These are phyloP conservation scores for Globisporangium uncinulatum DNA, from an alignment of 352 stramenopile genomes.

Conservation along the genomic window DNA sequence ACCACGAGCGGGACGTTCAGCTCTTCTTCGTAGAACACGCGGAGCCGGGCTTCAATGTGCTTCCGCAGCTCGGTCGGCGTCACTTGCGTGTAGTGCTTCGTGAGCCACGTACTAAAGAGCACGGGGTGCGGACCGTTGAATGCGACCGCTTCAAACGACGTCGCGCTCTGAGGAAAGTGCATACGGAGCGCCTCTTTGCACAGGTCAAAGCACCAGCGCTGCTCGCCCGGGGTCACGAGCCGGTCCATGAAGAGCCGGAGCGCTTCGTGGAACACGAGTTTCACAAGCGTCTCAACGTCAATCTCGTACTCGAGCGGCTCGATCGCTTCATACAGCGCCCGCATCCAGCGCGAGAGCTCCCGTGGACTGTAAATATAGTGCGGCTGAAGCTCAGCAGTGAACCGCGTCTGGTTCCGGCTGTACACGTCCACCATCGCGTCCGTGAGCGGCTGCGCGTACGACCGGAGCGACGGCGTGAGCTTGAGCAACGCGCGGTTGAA, in stretches of 20 bases:
- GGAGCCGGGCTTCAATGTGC: slow-evolving; percentile 95
- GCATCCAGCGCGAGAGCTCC: slow-evolving; percentile 98
- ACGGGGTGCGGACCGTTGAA: slow-evolving; percentile 88
- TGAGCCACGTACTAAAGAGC: slow-evolving; percentile 98
- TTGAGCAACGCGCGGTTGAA: slow-evolving; percentile 99
- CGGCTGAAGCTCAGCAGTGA: slow-evolving; percentile 90
- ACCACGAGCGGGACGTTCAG: slow-evolving; percentile 99
- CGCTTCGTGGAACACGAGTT: slow-evolving; percentile 98
- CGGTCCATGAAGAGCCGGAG: slow-evolving; percentile 99
- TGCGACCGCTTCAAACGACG: slow-evolving; percentile 61
- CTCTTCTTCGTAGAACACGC: slow-evolving; percentile 99
- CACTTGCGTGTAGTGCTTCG: slow-evolving; percentile 95
- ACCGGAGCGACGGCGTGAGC: slow-evolving; percentile 96
- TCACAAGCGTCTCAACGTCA: slow-evolving; percentile 94
- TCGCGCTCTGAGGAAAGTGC: slow-evolving; percentile 80
- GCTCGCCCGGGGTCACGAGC: slow-evolving; percentile 95
- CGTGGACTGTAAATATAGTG: slow-evolving; percentile 99
- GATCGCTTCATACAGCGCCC: slow-evolving; percentile 98
- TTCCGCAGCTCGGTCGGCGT: slow-evolving; percentile 91
- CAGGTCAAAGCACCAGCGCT: slow-evolving; percentile 94
- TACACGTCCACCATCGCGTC: slow-evolving; percentile 99
- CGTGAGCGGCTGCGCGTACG: slow-evolving; percentile 95
- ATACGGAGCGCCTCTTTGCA: slow-evolving; percentile 79
- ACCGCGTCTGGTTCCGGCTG: slow-evolving; percentile 94
- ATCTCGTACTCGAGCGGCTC: slow-evolving; percentile 93